Evolutionary conservation across 2,329 filamentous ascomycete species (phyloP).

Genomic region (Trichophyton equinum): DNA sequence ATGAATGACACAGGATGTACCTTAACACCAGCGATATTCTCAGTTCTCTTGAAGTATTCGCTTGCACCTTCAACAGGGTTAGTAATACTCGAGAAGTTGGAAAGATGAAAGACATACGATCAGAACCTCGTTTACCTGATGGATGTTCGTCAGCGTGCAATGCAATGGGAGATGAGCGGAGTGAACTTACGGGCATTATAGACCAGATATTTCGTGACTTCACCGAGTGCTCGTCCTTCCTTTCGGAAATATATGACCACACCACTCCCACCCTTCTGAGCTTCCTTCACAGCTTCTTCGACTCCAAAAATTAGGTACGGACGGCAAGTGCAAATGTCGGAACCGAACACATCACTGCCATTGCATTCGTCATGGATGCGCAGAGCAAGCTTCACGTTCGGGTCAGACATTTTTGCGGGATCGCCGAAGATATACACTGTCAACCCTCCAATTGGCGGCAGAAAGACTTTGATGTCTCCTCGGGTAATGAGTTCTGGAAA

Average conservation of each 20-base stretch:
- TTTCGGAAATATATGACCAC: conserved; percentile 99
- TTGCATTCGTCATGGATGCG: conserved; percentile 87
- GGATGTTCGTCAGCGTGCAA: conserved; percentile 19
- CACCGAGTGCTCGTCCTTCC: conserved; percentile 84
- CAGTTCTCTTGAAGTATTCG: conserved; percentile 94
- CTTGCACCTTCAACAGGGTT: conserved; percentile 67
- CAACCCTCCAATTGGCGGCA: conserved; percentile 87
- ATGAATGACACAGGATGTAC: conserved; percentile 20
- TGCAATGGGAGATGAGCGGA: not conserved
- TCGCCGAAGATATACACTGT: conserved; percentile 98
- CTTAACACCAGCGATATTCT: conserved; percentile 95
- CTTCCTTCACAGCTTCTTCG: conserved; percentile 93
- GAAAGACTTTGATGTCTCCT: conserved; percentile 85
- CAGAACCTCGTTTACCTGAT: conserved; percentile 24
- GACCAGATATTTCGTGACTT: conserved; percentile 82
- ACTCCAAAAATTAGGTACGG: conserved; percentile 96
- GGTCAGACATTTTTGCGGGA: conserved; percentile 83
- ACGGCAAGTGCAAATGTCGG: conserved; percentile 86
- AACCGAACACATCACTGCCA: conserved; percentile 93
- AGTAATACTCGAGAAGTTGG: conserved; percentile 52
- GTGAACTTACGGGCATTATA: conserved; percentile 39
- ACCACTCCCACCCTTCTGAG: conserved; percentile 82
- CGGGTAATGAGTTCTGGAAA: conserved; percentile 95
- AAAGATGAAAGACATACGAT: conserved; percentile 14
- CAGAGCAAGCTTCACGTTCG: conserved; percentile 65